A percentile compares a stretch with the other conserved stretches of the same genome.
These are phyloP conservation scores for Boletus barrowsii DNA, from an alignment of 768 basidiomycete genomes.

Conservation along the genomic window DNA sequence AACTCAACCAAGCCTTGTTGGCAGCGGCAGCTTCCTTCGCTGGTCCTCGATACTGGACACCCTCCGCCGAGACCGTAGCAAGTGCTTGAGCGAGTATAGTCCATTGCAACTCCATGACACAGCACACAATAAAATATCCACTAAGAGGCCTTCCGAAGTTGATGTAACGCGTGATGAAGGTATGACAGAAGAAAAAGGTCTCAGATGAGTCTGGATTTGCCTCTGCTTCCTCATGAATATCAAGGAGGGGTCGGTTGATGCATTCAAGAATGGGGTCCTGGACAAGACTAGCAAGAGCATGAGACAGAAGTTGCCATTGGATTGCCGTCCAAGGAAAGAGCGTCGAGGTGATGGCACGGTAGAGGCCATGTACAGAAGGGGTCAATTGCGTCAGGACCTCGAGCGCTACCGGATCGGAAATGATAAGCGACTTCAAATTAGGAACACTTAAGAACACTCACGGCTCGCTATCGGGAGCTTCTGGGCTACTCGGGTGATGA, in stretches of 20 bases:
- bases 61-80: slow-evolving; percentile 37
- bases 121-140: slow-evolving; percentile 88
- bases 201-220: slow-evolving; percentile 29
- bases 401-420: slow-evolving; percentile 45
- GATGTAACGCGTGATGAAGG: slow-evolving; percentile 73
- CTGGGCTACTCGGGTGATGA: slow-evolving; percentile 55
- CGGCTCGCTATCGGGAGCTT: slow-evolving; percentile 52
- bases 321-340: slow-evolving; percentile 67
- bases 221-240: slow-evolving; percentile 56
- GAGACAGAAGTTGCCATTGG: slow-evolving; percentile 61
- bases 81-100: slow-evolving; percentile 76
- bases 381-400: slow-evolving; percentile 71
- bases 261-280: slow-evolving; percentile 64
- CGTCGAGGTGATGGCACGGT: slow-evolving; percentile 80
- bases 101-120: slow-evolving; percentile 82
- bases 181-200: slow-evolving; percentile 57
- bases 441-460: slow-evolving; percentile 33
- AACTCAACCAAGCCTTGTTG: slow-evolving; percentile 73
- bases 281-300: slow-evolving; percentile 57
- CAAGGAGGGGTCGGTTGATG: slow-evolving; percentile 65
- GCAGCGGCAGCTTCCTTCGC: slow-evolving; percentile 75
- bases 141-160: slow-evolving; percentile 74
- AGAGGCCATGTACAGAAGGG: slow-evolving; percentile 82
- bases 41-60: slow-evolving; percentile 14
- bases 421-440: not conserved